Conservation (phyloP, 1,284 basidiomycete species). For the Rhodofomes roseus region DNA sequence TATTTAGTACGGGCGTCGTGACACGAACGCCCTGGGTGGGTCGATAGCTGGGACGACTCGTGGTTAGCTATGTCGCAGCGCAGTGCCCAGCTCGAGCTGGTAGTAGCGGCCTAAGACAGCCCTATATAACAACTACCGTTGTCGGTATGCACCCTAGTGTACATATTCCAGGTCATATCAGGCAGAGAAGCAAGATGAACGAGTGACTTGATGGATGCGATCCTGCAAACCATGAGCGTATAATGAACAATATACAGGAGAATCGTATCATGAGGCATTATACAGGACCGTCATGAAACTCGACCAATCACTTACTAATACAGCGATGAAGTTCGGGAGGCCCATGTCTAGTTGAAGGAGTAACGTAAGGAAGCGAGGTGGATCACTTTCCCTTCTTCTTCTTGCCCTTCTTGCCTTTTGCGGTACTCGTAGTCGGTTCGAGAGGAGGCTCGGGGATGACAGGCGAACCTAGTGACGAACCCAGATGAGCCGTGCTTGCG, state of each 20-base stretch:
- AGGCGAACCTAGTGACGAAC: constrained; percentile 12
- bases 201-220: background rate
- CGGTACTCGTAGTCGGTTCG: background rate
- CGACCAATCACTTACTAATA: background rate
- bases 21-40: no score
- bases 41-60: no score
- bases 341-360: background rate
- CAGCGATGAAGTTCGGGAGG: background rate
- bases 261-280: background rate
- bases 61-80: no score
- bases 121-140: background rate
- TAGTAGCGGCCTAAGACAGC: background rate
- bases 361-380: background rate
- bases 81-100: no score
- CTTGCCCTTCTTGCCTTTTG: constrained; percentile 19
- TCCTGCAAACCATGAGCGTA: background rate
- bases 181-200: background rate
- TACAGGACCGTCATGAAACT: background rate
- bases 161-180: background rate
- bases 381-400: constrained; percentile 14
- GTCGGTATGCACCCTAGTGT: background rate
- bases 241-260: background rate
- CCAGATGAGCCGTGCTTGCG: background rate
- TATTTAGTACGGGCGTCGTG: no score
- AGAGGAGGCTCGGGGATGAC: constrained; percentile 11